phyloP scores from a whole-genome alignment of 169 alveolate species.

The Plasmodium ovale region DNA sequence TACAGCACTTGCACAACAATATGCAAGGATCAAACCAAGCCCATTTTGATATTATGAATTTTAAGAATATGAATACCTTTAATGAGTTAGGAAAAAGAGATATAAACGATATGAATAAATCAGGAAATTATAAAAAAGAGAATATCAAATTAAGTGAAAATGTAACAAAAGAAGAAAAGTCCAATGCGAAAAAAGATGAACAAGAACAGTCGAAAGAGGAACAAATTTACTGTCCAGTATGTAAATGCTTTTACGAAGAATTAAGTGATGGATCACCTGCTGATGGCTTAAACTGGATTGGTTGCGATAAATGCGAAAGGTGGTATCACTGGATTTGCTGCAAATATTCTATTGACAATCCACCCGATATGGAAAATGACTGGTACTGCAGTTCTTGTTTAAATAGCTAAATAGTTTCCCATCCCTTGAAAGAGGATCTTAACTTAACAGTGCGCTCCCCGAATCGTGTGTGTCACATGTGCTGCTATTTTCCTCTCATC shows the following conservation, averaged over 20 bases:
- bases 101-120: too few relatives aligned
- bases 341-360: constrained; percentile 72
- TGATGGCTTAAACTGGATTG: constrained; percentile 88
- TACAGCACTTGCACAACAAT: too few relatives aligned
- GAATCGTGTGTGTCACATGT: too few relatives aligned
- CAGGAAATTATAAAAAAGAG: too few relatives aligned
- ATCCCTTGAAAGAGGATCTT: too few relatives aligned
- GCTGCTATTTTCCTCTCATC: too few relatives aligned
- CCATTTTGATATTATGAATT: too few relatives aligned
- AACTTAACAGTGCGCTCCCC: too few relatives aligned
- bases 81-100: too few relatives aligned
- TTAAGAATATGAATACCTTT: too few relatives aligned
- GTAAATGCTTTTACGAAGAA: constrained; percentile 84
- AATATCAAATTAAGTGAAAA: constrained; percentile 62
- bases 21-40: too few relatives aligned
- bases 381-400: constrained; percentile 64
- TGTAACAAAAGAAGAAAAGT: constrained; percentile 81
- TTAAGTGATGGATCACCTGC: constrained; percentile 87
- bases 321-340: constrained; percentile 87
- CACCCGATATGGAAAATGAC: constrained; percentile 73
- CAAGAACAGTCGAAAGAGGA: constrained; percentile 79
- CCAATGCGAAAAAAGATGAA: constrained; percentile 75
- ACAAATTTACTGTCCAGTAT: constrained; percentile 84
- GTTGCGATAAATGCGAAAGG: constrained; percentile 87
- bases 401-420: constrained; percentile 55